Evolutionary conservation across 2,329 filamentous ascomycete genomes (phyloP), one percentile per base, ranked within the genome.

Genomic region (Sporothrix pallida): DNA sequence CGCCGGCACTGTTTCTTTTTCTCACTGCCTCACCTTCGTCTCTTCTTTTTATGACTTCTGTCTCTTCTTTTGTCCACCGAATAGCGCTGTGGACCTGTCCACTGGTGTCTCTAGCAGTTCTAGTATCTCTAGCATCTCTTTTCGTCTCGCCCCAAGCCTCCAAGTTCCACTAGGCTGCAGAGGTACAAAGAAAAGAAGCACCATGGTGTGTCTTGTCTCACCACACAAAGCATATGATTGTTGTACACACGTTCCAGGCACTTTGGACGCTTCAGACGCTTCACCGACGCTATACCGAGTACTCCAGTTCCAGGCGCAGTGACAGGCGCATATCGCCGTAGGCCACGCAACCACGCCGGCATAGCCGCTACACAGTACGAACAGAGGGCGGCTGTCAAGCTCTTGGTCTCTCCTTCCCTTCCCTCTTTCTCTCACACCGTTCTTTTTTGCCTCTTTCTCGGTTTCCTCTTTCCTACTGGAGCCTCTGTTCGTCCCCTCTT

Each of bases 321-420:
- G 23, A 3, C 23, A 37, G 31, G 31, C 31, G 31, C 31, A 37
- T 37, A 37, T 37, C 31, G 31, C 31, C 31, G 31, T 37, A 37
- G 31, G 31, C 60, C 42, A 12, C 37, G 42, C 60, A 65, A 65
- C 60, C 44, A 44, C n/a, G n/a, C 42, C 62, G 62, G 62, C 62
- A 13, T 48, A 46, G 62, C 62, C 62, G 62, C 60, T 48, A 26
- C 62, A 67, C 62, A 67, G 62, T 67, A 67, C 31, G 62, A 65
- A 48, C 10, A 20, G 37, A 63, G 60, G 60, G 15, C 17, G 31
- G 23, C 6, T 23, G 17, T 23, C n/a, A 20, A 8, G 52, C 15
- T 56, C 23, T 56, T 20, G 52, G 52, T 56, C 31, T 56, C 31
- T 37, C 7, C 31, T 37, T 37, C 31, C 31, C 31, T 37, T 37